A percentile compares a stretch with the other conserved stretches of the same genome.
These are phyloP conservation scores for Austroboletus niveus DNA, from an alignment of 1,284 basidiomycete species.

Conservation along the genomic window DNA sequence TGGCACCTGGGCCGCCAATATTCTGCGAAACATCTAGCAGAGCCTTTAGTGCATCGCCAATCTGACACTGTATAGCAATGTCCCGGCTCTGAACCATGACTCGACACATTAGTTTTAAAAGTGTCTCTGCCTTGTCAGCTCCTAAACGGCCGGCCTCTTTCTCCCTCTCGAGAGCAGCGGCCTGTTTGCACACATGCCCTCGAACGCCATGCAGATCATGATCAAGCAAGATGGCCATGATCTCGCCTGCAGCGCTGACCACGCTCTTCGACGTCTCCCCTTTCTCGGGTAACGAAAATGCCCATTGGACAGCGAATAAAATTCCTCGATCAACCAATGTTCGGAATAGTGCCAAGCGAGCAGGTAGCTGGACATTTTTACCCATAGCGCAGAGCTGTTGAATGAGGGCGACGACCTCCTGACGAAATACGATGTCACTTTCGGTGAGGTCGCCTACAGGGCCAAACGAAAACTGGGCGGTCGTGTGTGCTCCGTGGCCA, in stretches of 20 bases:
- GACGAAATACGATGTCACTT: slow-evolving; percentile 51
- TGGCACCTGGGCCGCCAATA: slow-evolving; percentile 37
- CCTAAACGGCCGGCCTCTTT: slow-evolving; percentile 51
- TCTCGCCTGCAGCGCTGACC: slow-evolving; percentile 84
- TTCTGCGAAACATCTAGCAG: slow-evolving; percentile 74
- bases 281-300: slow-evolving; percentile 57
- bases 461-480: slow-evolving; percentile 47
- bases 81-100: slow-evolving; percentile 80
- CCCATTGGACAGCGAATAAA: slow-evolving; percentile 91
- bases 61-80: slow-evolving; percentile 85
- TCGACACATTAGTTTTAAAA: slow-evolving; percentile 74
- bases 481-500: slow-evolving; percentile 20
- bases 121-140: slow-evolving; percentile 66
- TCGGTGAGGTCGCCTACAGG: slow-evolving; percentile 50
- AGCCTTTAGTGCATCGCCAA: slow-evolving; percentile 86
- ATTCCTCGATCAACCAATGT: slow-evolving; percentile 87
- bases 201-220: slow-evolving; percentile 90
- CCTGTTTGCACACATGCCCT: slow-evolving; percentile 80
- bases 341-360: slow-evolving; percentile 87
- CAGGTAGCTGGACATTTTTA: slow-evolving; percentile 91
- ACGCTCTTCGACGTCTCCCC: slow-evolving; percentile 42
- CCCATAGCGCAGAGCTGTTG: slow-evolving; percentile 95
- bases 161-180: slow-evolving; percentile 63
- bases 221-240: slow-evolving; percentile 85
- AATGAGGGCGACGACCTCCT: slow-evolving; percentile 81